A percentile compares a stretch with the other conserved stretches of the same genome.
Conservation (phyloP, 2,329 filamentous ascomycete species). For the Fusarium falciforme region DNA sequence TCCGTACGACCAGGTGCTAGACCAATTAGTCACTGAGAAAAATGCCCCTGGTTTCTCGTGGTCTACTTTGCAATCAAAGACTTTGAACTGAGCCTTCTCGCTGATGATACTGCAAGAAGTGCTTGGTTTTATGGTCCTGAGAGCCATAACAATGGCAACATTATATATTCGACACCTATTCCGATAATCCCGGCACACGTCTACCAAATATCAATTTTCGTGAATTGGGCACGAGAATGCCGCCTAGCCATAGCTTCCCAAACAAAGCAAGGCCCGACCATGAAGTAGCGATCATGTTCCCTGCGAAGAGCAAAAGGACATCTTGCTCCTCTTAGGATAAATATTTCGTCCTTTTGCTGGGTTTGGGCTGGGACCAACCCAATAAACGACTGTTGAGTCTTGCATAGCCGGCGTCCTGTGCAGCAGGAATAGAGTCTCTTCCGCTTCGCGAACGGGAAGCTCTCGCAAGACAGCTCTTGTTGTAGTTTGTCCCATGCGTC, state of each 20-base stretch:
- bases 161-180: neutral
- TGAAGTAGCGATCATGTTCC: neutral
- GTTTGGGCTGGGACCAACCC: neutral
- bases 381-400: neutral
- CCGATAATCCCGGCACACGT: neutral
- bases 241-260: neutral
- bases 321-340: neutral
- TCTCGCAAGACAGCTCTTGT: accelerated
- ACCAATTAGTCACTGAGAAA: neutral
- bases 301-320: neutral
- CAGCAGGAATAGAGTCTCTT: neutral
- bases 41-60: neutral
- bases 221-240: neutral
- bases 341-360: accelerated
- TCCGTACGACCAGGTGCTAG: neutral
- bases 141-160: neutral
- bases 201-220: neutral
- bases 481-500: neutral
- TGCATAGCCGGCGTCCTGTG: neutral
- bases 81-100: neutral
- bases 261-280: neutral
- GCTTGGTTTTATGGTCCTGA: neutral
- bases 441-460: neutral
- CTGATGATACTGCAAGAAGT: neutral
- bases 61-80: neutral